A percentile compares a stretch with the other conserved stretches of the same genome.
Conservation (phyloP, 2,329 filamentous ascomycete genomes). For the Phaeomoniella chlamydospora region DNA sequence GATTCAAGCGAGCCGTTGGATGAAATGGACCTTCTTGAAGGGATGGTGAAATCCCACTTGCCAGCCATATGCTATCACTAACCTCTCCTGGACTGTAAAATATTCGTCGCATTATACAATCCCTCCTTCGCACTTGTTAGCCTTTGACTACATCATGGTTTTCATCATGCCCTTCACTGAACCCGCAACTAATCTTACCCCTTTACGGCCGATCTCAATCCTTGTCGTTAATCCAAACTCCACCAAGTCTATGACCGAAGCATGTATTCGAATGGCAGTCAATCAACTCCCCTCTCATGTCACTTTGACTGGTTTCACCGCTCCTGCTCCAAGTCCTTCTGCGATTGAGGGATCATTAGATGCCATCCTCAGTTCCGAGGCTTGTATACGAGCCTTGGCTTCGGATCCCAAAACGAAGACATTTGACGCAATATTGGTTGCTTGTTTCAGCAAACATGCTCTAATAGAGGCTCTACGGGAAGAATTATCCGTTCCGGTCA, state of each 20-base stretch:
- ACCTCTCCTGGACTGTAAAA: too few species aligned
- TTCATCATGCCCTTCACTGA: not conserved
- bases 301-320: constrained; percentile 34
- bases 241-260: constrained; percentile 30
- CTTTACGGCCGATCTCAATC: constrained; percentile 12
- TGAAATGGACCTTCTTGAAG: too few species aligned
- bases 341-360: constrained; percentile 37
- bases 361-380: constrained; percentile 34
- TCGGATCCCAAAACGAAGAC: constrained; percentile 22
- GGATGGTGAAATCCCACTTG: too few species aligned
- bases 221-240: constrained; percentile 35
- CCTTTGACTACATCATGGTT: too few species aligned
- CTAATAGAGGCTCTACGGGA: constrained; percentile 32
- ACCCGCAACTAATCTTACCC: not conserved
- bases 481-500: constrained; percentile 27
- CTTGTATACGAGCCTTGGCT: constrained; percentile 29
- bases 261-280: constrained; percentile 28
- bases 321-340: constrained; percentile 31
- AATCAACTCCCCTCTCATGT: constrained; percentile 32
- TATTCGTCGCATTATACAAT: too few species aligned
- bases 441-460: constrained; percentile 34
- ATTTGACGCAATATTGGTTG: constrained; percentile 34
- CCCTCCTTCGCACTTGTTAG: too few species aligned
- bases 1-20: too few species aligned
- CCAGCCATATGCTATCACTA: too few species aligned